phyloP scores from a whole-genome alignment of 2,329 filamentous ascomycete genomes.

The Pseudodiploospora longispora region DNA sequence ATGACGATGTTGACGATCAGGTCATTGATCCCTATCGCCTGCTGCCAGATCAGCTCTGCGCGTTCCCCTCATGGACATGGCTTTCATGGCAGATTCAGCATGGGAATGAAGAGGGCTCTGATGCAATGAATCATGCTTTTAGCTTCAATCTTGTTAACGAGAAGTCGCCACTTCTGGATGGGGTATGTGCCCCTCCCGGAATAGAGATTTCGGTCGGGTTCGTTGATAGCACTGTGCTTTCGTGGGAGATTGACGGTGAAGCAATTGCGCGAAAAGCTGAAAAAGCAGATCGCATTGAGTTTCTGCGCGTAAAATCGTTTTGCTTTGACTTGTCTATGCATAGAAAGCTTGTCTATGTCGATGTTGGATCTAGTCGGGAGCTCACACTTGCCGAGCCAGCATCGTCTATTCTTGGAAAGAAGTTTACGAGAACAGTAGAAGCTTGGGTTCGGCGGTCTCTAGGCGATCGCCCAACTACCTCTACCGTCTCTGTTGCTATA shows the following conservation, averaged over 20 bases:
- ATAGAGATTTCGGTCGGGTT: constrained; percentile 28
- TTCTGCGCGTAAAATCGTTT: constrained; percentile 26
- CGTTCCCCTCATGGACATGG: constrained; percentile 31
- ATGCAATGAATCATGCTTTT: constrained; percentile 11
- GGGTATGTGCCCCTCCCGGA: constrained; percentile 21
- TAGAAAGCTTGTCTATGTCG: constrained; percentile 7
- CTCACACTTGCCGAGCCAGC: constrained; percentile 5
- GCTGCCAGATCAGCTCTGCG: constrained; percentile 9
- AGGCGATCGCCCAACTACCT: constrained; percentile 2
- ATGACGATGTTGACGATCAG: constrained; percentile 3
- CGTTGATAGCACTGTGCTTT: constrained; percentile 22
- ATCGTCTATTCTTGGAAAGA: constrained; percentile 12
- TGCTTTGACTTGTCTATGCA: constrained; percentile 24
- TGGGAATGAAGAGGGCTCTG: constrained; percentile 12
- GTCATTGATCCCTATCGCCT: constrained; percentile 17
- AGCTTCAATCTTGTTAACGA: constrained; percentile 23
- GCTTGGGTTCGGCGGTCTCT: constrained; percentile 14
- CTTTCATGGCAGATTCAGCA: constrained; percentile 25
- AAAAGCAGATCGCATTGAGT: constrained; percentile 18
- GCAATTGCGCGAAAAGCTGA: constrained; percentile 17
- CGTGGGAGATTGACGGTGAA: constrained; percentile 29
- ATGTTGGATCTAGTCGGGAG: constrained; percentile 3
- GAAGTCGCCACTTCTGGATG: constrained; percentile 18
- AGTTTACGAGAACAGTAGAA: constrained; percentile 12
- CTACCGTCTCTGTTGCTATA: constrained; percentile 13